phyloP scores from a whole-genome alignment of 257 asterid genomes.

The Solanum sejunctum region DNA sequence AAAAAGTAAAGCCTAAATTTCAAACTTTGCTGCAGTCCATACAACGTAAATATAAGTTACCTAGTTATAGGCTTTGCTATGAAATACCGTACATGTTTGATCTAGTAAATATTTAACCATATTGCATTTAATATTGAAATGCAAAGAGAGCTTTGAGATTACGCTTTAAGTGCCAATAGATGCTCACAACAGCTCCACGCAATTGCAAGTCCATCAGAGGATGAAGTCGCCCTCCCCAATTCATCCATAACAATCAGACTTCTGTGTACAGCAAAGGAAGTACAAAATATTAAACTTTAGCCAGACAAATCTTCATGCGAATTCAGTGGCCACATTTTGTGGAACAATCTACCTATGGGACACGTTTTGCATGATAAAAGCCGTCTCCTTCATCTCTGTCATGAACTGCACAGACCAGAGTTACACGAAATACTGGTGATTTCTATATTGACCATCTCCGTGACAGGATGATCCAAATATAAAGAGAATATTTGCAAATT shows the following conservation, averaged over 20 bases:
- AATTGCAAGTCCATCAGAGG: conserved; percentile 94
- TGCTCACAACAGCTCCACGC: conserved; percentile 99
- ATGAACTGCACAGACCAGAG: conserved; percentile 52
- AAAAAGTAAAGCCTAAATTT: not conserved
- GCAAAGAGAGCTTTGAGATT: conserved; percentile 11
- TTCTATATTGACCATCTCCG: not conserved
- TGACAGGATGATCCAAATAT: not conserved
- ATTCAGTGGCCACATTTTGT: not conserved
- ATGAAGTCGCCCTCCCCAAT: conserved; percentile 96
- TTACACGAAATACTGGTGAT: not conserved
- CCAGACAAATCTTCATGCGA: conserved; percentile 1
- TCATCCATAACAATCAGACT: conserved; percentile 95
- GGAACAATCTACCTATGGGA: conserved; percentile 43
- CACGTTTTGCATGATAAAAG: conserved; percentile 90
- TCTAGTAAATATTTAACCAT: not conserved
- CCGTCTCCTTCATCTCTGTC: conserved; percentile 98
- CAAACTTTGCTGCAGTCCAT: not conserved
- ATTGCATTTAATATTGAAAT: not conserved
- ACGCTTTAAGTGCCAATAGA: conserved; percentile 77
- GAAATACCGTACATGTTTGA: not conserved
- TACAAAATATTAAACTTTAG: not conserved
- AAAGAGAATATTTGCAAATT: not conserved
- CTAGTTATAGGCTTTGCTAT: not conserved
- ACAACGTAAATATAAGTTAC: not conserved
- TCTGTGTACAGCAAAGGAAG: conserved; percentile 29